phyloP scores from a whole-genome alignment of 1,284 basidiomycete species.

The Phenoliferia sp. region DNA sequence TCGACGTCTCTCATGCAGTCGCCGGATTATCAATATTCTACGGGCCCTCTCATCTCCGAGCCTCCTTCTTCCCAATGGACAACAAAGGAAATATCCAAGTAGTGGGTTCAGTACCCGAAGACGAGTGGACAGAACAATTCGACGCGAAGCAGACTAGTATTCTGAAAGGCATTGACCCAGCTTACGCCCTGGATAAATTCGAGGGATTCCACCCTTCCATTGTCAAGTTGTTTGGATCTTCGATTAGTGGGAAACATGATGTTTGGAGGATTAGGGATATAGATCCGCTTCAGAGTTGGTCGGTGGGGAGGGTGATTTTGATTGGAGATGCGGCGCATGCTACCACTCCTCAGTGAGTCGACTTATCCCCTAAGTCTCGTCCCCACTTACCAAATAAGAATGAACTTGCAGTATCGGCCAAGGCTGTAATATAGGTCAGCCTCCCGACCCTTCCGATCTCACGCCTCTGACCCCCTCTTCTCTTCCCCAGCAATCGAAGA shows the following conservation, averaged over 20 bases:
- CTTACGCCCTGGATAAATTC: background rate
- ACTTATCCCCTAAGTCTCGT: background rate
- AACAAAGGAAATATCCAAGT: background rate
- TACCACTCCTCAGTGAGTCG: background rate
- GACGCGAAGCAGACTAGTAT: background rate
- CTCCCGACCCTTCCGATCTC: background rate
- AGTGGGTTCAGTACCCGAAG: background rate
- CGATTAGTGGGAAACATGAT: background rate
- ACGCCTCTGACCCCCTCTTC: background rate
- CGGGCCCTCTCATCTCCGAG: background rate
- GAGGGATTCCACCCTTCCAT: background rate
- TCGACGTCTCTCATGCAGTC: too few relatives aligned
- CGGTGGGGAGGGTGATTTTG: background rate
- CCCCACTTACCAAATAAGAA: background rate
- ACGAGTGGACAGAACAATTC: background rate
- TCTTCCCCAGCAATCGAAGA: background rate
- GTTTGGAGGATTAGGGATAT: background rate
- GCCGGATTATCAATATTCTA: background rate
- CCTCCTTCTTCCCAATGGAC: background rate
- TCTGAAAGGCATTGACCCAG: background rate
- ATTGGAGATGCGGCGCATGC: background rate
- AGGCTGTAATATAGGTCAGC: background rate
- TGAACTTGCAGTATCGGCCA: background rate
- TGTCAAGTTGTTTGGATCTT: background rate
- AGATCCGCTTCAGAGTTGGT: background rate